Conservation (phyloP, 2,329 filamentous ascomycete genomes). For the Colletotrichum spaethianum region DNA sequence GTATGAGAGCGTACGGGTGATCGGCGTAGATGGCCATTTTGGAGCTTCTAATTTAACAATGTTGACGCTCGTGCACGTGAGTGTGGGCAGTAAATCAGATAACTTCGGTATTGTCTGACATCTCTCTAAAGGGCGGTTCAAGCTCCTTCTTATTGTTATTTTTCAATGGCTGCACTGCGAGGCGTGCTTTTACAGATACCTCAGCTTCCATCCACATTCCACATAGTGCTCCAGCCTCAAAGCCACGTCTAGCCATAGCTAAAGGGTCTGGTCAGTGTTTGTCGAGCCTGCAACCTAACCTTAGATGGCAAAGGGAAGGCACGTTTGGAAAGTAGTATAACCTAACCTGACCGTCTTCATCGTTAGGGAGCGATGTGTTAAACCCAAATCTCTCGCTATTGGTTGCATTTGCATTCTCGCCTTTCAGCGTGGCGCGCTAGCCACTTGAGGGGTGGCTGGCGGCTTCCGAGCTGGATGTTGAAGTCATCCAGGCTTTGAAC, state of each 20-base stretch:
- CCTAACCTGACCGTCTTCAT: not conserved
- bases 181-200: accelerated
- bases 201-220: too few species aligned
- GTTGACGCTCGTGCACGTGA: too few species aligned
- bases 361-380: not conserved
- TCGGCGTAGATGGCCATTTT: constrained; percentile 23
- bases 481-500: not conserved
- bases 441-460: not conserved
- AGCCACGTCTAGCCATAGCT: not conserved
- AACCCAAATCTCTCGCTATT: not conserved
- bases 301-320: not conserved
- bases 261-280: not conserved
- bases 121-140: too few species aligned
- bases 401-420: not conserved
- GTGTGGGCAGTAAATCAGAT: too few species aligned
- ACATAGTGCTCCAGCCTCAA: not conserved
- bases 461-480: not conserved
- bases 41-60: not conserved
- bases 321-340: too few species aligned
- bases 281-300: not conserved
- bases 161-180: too few species aligned
- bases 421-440: constrained; percentile 30
- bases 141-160: not conserved
- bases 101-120: too few species aligned
- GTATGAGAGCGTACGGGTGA: constrained; percentile 26